Conservation (phyloP, 768 basidiomycete species). For the Russula abietina region DNA sequence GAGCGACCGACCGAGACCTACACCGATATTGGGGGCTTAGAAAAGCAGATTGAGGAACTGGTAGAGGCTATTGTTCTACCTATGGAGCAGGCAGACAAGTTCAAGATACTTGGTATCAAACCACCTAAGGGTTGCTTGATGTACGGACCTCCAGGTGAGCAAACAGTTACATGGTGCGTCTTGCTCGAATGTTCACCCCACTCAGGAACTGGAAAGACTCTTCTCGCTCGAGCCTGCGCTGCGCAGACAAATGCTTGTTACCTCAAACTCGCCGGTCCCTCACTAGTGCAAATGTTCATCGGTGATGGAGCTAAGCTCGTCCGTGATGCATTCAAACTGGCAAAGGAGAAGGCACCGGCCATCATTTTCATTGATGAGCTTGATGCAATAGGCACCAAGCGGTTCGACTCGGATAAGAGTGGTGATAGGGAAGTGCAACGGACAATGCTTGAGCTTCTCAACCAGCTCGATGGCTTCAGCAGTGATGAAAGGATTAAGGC, state of each 20-base stretch:
- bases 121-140: constrained; percentile 97
- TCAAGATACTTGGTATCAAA: constrained; percentile 96
- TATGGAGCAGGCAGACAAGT: constrained; percentile 98
- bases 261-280: constrained; percentile 94
- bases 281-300: constrained; percentile 99
- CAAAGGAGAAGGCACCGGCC: constrained; percentile 97
- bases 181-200: not conserved
- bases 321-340: constrained; percentile 95
- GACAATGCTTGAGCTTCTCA: constrained; percentile 98
- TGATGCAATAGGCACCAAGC: constrained; percentile 98
- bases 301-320: constrained; percentile 99
- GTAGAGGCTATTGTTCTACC: constrained; percentile 97
- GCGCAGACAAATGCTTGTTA: constrained; percentile 98
- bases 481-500: constrained; percentile 98
- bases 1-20: constrained; percentile 97
- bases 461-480: constrained; percentile 96
- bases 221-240: constrained; percentile 95
- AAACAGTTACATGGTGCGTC: not conserved
- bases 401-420: constrained; percentile 98
- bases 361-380: constrained; percentile 99
- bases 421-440: constrained; percentile 99
- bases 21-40: constrained; percentile 94
- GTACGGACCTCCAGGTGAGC: constrained; percentile 93
- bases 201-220: constrained; percentile 90
- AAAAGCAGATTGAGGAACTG: constrained; percentile 98